These are phyloP conservation scores for Meyerozyma smithsonii DNA, from an alignment of 1,139 yeast genomes.

Conservation along the genomic window DNA sequence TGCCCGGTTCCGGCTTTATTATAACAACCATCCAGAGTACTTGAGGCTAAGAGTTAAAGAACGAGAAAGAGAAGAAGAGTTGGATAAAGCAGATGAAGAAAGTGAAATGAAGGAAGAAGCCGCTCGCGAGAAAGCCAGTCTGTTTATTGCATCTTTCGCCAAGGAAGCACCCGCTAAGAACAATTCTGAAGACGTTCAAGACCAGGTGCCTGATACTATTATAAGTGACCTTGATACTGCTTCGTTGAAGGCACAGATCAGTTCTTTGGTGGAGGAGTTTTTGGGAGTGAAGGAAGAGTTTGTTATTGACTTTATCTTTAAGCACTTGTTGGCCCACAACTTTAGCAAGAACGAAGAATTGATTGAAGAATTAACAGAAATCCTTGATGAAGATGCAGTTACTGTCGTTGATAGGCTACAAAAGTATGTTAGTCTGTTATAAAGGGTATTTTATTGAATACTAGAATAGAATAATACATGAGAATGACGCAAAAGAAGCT, in stretches of 20 bases:
- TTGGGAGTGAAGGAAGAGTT: slow-evolving; percentile 51
- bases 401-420: background rate
- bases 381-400: slow-evolving; percentile 52
- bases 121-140: slow-evolving; percentile 12
- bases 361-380: slow-evolving; percentile 43
- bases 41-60: slow-evolving; percentile 28
- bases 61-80: slow-evolving; percentile 30
- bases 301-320: slow-evolving; percentile 38
- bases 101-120: slow-evolving; percentile 18
- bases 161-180: slow-evolving; percentile 3
- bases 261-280: slow-evolving; percentile 43
- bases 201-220: background rate
- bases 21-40: slow-evolving; percentile 35
- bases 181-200: slow-evolving; percentile 1
- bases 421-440: background rate
- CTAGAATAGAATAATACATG: slow-evolving; percentile 1
- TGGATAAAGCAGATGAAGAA: slow-evolving; percentile 26
- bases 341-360: slow-evolving; percentile 26
- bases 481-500: too few relatives aligned
- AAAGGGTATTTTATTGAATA: slow-evolving; percentile 3
- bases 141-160: slow-evolving; percentile 14
- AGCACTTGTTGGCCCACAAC: slow-evolving; percentile 29
- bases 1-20: slow-evolving; percentile 18
- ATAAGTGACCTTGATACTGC: background rate
- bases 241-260: slow-evolving; percentile 29